These are phyloP conservation scores for Daldinia sp. DNA, from an alignment of 2,329 filamentous ascomycete species.

Conservation along the genomic window DNA sequence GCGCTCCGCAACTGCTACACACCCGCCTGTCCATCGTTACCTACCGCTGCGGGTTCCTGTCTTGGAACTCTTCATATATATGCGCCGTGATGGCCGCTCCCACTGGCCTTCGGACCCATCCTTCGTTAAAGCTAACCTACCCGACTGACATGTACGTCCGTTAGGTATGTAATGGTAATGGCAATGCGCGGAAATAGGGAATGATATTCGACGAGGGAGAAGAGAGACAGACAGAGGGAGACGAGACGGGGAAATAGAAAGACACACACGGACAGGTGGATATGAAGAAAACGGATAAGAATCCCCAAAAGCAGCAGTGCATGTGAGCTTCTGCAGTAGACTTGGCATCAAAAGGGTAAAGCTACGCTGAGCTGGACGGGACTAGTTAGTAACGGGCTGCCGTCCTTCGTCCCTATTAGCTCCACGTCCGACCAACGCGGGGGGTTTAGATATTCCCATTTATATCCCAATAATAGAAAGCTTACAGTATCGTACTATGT, in stretches of 20 bases:
- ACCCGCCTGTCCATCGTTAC: constrained; percentile 8
- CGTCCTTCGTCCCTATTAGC: not conserved
- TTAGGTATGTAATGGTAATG: constrained; percentile 1
- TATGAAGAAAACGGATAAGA: constrained; percentile 23
- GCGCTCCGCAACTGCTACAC: constrained; percentile 14
- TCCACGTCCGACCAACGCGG: not conserved
- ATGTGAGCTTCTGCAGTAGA: constrained; percentile 33
- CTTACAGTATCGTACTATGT: too few relatives aligned
- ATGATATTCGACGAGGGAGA: not conserved
- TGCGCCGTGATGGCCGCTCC: constrained; percentile 33
- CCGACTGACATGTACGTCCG: not conserved
- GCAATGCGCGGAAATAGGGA: constrained; percentile 22
- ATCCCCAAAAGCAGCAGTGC: constrained; percentile 23
- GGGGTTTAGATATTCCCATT: not conserved
- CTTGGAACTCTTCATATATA: constrained; percentile 32
- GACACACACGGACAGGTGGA: not conserved
- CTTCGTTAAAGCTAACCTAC: not conserved
- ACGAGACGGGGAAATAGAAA: not conserved
- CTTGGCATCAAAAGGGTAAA: constrained; percentile 21
- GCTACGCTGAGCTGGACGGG: not conserved
- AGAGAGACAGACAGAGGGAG: not conserved
- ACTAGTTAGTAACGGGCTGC: not conserved
- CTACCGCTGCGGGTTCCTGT: constrained; percentile 28
- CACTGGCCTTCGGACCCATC: constrained; percentile 11
- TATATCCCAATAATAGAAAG: too few relatives aligned